Base-by-base conservation (phyloP, 192 early-diverging fungal species). In the Backusella australiensis region DNA sequence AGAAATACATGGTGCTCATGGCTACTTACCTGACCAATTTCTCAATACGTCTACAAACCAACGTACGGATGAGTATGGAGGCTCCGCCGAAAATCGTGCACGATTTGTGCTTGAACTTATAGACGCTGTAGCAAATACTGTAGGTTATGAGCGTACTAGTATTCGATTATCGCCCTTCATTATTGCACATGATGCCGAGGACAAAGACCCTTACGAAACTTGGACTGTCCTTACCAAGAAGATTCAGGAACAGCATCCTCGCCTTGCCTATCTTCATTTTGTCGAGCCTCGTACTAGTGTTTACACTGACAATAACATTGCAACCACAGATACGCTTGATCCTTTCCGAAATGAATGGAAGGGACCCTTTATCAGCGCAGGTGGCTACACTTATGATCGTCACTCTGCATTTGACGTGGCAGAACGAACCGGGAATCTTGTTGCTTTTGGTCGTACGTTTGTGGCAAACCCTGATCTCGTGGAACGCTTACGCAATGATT, bases 1-100 rank as follows among this genome's bases (percentile, higher is more conserved):
- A 12, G 97, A 98, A 81, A 83, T 98, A 23, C 96, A 97, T 56
- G 90, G 83, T 63, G 96, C 97, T 0, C 93, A 98, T 79, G 97
- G 97, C 6, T 98, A 96, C 79, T 81, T 98, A 56, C 75, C 93
- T 63, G 84, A 93, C 79, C 85, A 91, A 81, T 96, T 97, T 77
- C 73, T 96, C n/a, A 90, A 89, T 23, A 89, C 91, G 1, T 59
- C 92, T 21, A 85, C 90, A 53, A 97, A 98, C 84, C 66, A 89
- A 35, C 91, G 97, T 69, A 95, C 94, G 0, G 77, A 78, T 59
- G n/a, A 74, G 17, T 78, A 78, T 67, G 71, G 71, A 41, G 77
- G 77, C 19, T 72, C 69, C 14, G 63, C 63, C 34, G 69, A 71
- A 23, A 77, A 77, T 15, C 72, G 77, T n/a, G 34, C 77, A 35